phyloP scores from a whole-genome alignment of 257 asterid species.

The Solanum arcanum region DNA sequence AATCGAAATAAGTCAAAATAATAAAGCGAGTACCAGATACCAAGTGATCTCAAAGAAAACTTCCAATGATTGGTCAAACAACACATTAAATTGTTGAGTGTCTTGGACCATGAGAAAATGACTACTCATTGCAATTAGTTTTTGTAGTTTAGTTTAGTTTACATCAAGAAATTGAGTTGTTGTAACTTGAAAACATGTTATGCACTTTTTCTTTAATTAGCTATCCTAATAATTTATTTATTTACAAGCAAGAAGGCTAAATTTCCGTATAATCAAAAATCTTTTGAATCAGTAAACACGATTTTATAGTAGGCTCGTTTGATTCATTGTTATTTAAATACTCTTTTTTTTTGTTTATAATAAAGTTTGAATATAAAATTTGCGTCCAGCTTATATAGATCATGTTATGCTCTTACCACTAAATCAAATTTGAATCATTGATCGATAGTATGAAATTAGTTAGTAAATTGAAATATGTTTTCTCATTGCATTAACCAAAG shows the following conservation, averaged over 20 bases:
- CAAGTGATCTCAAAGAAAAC: background rate
- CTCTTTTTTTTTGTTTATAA: background rate
- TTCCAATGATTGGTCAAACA: background rate
- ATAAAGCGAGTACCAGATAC: background rate
- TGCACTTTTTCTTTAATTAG: background rate
- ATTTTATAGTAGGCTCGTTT: background rate
- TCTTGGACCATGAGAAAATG: background rate
- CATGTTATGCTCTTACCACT: background rate
- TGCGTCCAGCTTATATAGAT: background rate
- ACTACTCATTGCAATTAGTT: background rate
- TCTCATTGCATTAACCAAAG: background rate
- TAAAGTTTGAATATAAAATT: background rate
- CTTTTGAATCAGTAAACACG: rapidly evolving
- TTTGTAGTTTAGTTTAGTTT: conserved; percentile 2
- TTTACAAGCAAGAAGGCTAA: background rate
- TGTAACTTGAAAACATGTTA: background rate
- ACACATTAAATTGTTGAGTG: background rate
- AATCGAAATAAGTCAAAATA: background rate
- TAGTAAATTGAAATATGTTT: background rate
- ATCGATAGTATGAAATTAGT: background rate
- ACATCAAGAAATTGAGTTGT: background rate
- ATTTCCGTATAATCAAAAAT: background rate
- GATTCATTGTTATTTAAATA: too few species aligned
- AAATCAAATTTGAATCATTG: background rate
- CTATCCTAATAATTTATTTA: background rate